phyloP scores from a whole-genome alignment of 2,329 filamentous ascomycete genomes.

The Macrophomina phaseolina region DNA sequence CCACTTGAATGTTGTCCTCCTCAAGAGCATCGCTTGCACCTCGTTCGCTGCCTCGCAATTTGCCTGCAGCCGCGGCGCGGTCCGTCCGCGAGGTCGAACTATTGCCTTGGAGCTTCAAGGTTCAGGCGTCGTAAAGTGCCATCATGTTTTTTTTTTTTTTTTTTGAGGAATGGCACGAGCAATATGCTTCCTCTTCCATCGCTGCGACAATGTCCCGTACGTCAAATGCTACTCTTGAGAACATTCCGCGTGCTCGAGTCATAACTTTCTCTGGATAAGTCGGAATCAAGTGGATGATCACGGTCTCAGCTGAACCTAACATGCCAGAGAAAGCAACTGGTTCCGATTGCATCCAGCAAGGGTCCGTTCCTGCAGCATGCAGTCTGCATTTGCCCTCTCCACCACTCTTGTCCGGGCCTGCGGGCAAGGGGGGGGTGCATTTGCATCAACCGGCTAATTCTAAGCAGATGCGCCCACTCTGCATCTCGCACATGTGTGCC shows the following conservation, averaged over 20 bases:
- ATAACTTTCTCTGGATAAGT: neutral
- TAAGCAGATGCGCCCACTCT: constrained; percentile 1
- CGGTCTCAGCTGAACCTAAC: neutral
- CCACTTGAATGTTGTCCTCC: neutral
- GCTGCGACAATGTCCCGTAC: neutral
- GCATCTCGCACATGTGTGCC: constrained; percentile 12
- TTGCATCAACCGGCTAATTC: constrained; percentile 11
- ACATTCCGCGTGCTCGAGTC: neutral
- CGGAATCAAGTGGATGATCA: constrained; percentile 13
- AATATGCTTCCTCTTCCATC: neutral
- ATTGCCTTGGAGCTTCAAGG: neutral
- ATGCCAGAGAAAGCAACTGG: neutral
- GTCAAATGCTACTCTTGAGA: neutral
- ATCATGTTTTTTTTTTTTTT: neutral
- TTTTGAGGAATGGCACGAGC: neutral
- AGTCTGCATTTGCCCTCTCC: neutral
- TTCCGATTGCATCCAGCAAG: constrained; percentile 16
- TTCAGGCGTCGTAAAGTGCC: neutral
- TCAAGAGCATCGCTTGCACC: neutral
- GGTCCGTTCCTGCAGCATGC: constrained; percentile 21
- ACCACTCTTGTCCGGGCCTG: constrained; percentile 5
- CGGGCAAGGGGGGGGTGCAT: neutral
- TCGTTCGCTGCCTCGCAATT: constrained; percentile 14
- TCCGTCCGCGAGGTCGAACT: constrained; percentile 5
- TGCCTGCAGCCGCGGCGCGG: constrained; percentile 8